Percentiles rank a stretch among this genome's conserved stretches.
Conservation (phyloP, 768 basidiomycete genomes). For the Candolleomyces aberdarensis region DNA sequence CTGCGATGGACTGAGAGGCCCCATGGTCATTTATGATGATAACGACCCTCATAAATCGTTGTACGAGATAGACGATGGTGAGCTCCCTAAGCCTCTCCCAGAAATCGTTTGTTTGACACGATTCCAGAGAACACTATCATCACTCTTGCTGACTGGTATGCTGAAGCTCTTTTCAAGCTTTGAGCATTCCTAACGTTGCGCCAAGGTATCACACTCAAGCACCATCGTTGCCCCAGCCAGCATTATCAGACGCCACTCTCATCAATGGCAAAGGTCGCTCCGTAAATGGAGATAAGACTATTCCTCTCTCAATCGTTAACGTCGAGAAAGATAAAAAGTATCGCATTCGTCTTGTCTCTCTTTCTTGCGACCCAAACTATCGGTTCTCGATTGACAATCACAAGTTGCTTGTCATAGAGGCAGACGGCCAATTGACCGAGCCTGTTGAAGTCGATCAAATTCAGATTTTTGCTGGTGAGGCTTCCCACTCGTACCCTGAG, state of each 20-base stretch:
- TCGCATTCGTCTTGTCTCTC: slow-evolving; percentile 46
- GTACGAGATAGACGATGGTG: slow-evolving; percentile 16
- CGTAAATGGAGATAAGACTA: slow-evolving; percentile 25
- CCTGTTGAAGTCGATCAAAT: slow-evolving; percentile 37
- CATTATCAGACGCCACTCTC: slow-evolving; percentile 26
- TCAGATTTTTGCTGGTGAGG: slow-evolving; percentile 33
- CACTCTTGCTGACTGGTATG: slow-evolving; percentile 45
- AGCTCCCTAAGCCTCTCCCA: neutral
- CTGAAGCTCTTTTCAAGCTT: neutral
- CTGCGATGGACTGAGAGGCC: slow-evolving; percentile 53
- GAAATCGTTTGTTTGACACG: slow-evolving; percentile 6
- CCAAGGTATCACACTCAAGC: slow-evolving; percentile 26
- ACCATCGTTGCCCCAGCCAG: slow-evolving; percentile 18
- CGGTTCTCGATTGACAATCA: slow-evolving; percentile 45
- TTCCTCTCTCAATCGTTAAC: slow-evolving; percentile 35
- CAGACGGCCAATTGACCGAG: neutral
- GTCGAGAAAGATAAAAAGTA: slow-evolving; percentile 37
- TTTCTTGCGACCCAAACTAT: slow-evolving; percentile 45
- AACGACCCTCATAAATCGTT: slow-evolving; percentile 30
- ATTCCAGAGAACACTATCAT: slow-evolving; percentile 40
- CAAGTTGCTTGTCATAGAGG: slow-evolving; percentile 21
- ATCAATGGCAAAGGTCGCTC: slow-evolving; percentile 53
- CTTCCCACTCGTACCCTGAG: slow-evolving; percentile 13
- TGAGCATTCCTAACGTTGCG: neutral
- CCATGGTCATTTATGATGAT: slow-evolving; percentile 43